phyloP scores from a whole-genome alignment of 768 basidiomycete genomes.

The Tulasnella sp. region DNA sequence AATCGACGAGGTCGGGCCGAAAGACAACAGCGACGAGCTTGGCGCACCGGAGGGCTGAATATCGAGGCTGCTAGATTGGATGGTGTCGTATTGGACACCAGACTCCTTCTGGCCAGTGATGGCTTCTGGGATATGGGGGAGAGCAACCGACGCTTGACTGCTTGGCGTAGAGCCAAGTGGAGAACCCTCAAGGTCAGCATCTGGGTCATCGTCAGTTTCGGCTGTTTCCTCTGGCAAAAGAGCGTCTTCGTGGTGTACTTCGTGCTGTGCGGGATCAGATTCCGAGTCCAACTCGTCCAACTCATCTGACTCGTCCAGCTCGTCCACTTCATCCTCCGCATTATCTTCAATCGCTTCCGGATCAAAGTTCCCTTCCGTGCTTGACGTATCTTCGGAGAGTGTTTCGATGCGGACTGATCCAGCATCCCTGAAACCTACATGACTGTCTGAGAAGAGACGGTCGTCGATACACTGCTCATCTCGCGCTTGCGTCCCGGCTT shows the following conservation, averaged over 20 bases:
- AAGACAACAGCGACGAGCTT: neutral
- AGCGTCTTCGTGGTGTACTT: neutral
- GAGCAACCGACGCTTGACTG: neutral
- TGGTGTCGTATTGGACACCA: neutral
- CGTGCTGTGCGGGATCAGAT: neutral
- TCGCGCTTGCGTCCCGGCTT: neutral
- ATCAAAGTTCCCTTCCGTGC: neutral
- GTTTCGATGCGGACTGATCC: neutral
- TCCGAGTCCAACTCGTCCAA: neutral
- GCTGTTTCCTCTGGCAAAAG: neutral
- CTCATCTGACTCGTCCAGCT: neutral
- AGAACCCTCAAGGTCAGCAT: neutral
- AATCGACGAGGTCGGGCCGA: neutral
- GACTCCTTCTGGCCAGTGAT: neutral
- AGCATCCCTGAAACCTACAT: neutral
- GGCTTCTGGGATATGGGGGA: neutral
- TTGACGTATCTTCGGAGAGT: neutral
- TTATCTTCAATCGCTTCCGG: neutral
- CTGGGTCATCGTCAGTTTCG: neutral
- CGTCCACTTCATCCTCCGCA: neutral
- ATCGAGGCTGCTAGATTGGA: neutral
- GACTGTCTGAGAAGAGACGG: neutral
- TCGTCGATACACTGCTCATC: neutral
- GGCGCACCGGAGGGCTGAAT: neutral
- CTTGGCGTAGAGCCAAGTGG: neutral